Evolutionary conservation across 2,329 filamentous ascomycete species (phyloP).

Genomic region (Sarocladium kiliense): DNA sequence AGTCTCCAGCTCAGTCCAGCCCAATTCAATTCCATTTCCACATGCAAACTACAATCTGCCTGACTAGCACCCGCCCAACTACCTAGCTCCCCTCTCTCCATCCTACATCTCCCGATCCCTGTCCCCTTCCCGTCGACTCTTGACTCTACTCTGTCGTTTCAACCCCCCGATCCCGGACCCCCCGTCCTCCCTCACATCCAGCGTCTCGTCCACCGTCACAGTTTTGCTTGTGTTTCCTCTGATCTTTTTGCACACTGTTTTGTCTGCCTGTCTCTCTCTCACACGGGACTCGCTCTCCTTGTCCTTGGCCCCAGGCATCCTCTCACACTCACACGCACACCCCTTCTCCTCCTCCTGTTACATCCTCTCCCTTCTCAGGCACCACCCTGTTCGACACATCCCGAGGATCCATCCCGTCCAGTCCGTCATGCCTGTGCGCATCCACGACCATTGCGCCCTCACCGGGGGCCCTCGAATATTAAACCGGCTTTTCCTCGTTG

Average conservation of each 20-base stretch:
- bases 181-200: neutral
- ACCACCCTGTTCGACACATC: neutral
- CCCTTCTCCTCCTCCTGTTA: neutral
- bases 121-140: neutral
- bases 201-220: neutral
- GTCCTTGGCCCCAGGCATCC: neutral
- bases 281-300: neutral
- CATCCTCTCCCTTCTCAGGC: neutral
- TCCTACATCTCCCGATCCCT: conserved; percentile 9
- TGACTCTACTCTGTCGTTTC: neutral
- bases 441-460: conserved; percentile 1
- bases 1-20: too few species aligned
- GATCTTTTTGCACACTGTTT: neutral
- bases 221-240: neutral
- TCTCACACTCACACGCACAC: neutral
- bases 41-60: neutral
- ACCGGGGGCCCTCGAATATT: conserved; percentile 16
- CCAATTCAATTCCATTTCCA: too few species aligned
- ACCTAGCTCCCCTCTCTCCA: neutral
- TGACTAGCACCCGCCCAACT: neutral
- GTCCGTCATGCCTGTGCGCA: conserved; percentile 6
- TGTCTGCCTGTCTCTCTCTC: neutral
- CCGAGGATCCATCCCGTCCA: conserved; percentile 1
- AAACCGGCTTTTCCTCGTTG: conserved; percentile 28
- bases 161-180: neutral